Percentiles rank a stretch among this genome's conserved stretches.
phyloP scores from a whole-genome alignment of 2,329 filamentous ascomycete genomes.

The Pseudogymnoascus sp. region DNA sequence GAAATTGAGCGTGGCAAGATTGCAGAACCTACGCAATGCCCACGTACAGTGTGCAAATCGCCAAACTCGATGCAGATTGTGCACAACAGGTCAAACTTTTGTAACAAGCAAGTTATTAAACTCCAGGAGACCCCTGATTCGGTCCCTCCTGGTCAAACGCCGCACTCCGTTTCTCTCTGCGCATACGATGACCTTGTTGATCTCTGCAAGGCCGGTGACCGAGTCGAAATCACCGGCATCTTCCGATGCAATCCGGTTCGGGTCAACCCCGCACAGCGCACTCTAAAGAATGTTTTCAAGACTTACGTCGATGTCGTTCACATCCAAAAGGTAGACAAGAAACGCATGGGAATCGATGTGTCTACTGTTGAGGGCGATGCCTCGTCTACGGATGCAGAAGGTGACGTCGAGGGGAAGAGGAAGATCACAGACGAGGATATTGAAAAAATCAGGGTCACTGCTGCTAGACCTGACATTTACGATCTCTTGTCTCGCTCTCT shows the following conservation, averaged over 20 bases:
- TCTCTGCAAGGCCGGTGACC: slow-evolving; percentile 94
- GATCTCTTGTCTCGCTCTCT: slow-evolving; percentile 84
- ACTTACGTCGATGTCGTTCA: slow-evolving; percentile 94
- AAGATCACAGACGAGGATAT: slow-evolving; percentile 82
- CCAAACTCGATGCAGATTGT: slow-evolving; percentile 98
- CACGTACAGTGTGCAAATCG: slow-evolving; percentile 68
- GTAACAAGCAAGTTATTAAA: slow-evolving; percentile 98
- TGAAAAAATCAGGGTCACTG: slow-evolving; percentile 74
- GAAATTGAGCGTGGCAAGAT: slow-evolving; percentile 95
- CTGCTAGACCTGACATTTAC: slow-evolving; percentile 77
- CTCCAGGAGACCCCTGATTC: slow-evolving; percentile 94
- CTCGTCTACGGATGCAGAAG: slow-evolving; percentile 42
- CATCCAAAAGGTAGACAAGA: slow-evolving; percentile 93
- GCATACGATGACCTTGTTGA: slow-evolving; percentile 96
- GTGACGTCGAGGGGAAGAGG: slow-evolving; percentile 71
- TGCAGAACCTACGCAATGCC: slow-evolving; percentile 83
- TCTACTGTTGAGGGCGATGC: slow-evolving; percentile 81
- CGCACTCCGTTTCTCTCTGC: slow-evolving; percentile 91
- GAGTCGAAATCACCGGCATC: slow-evolving; percentile 90
- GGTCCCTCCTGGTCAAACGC: slow-evolving; percentile 90
- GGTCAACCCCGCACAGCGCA: slow-evolving; percentile 84
- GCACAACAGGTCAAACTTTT: slow-evolving; percentile 89
- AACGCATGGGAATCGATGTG: slow-evolving; percentile 81
- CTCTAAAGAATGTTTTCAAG: slow-evolving; percentile 93
- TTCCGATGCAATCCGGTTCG: slow-evolving; percentile 92